Percentiles rank a stretch among this genome's conserved stretches.
Conservation (phyloP, 2,329 filamentous ascomycete species). For the Pseudogymnoascus sp. region DNA sequence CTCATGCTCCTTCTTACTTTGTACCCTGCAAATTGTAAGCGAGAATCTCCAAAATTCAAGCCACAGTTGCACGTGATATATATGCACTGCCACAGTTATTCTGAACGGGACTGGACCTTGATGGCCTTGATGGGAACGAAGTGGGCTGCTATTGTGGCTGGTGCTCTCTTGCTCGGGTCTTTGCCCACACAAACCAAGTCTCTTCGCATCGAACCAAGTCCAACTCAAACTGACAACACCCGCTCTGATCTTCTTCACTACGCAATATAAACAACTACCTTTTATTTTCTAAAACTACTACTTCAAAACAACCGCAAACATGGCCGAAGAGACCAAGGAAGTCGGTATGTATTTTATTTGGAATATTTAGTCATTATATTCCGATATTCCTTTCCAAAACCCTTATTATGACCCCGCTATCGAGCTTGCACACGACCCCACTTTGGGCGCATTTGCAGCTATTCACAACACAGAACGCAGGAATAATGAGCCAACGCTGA, state of each 20-base stretch:
- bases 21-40: neutral
- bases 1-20: neutral
- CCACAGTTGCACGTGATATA: neutral
- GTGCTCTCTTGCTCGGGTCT: neutral
- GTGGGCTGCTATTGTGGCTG: neutral
- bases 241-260: neutral
- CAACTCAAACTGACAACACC: conserved; percentile 4
- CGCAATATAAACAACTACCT: conserved; percentile 4
- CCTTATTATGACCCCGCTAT: conserved; percentile 25
- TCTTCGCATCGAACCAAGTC: neutral
- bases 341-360: conserved; percentile 27
- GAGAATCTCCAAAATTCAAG: neutral
- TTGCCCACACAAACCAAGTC: conserved; percentile 8
- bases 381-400: conserved; percentile 25
- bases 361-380: conserved; percentile 17
- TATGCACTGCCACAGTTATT: neutral
- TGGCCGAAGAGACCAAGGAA: conserved; percentile 34
- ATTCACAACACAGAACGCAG: conserved; percentile 16
- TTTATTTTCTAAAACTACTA: conserved; percentile 1
- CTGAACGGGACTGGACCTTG: neutral
- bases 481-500: conserved; percentile 19
- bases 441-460: conserved; percentile 13
- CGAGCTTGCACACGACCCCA: conserved; percentile 5
- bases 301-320: conserved; percentile 20
- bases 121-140: neutral